phyloP scores from a whole-genome alignment of 148 eudicot species.

The Rhododendron williamsianum region DNA sequence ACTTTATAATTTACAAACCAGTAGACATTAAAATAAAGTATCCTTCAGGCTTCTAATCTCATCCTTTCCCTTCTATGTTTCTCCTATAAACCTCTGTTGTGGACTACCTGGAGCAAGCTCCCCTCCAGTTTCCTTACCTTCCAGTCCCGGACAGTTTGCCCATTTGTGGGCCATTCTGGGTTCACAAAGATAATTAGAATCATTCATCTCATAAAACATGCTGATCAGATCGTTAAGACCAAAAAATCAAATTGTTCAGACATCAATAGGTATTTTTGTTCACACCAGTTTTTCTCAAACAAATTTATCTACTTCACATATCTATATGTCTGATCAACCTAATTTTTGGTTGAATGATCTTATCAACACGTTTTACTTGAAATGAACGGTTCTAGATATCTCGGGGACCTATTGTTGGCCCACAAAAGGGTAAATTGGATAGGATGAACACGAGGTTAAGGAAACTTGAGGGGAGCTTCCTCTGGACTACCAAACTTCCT shows the following conservation, averaged over 20 bases:
- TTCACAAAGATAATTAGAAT: neutral
- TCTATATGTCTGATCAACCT: neutral
- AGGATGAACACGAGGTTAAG: neutral
- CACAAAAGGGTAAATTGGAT: neutral
- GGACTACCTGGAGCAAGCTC: neutral
- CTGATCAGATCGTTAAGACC: neutral
- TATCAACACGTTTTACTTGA: neutral
- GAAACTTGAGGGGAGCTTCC: neutral
- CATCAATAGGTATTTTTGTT: neutral
- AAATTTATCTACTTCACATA: neutral
- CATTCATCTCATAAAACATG: neutral
- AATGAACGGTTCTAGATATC: neutral
- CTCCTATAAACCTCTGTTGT: neutral
- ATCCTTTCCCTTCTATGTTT: neutral
- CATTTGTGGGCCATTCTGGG: neutral
- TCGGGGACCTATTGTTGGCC: neutral
- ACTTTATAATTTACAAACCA: neutral
- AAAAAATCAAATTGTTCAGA: neutral
- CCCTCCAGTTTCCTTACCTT: neutral
- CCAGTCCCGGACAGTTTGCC: neutral
- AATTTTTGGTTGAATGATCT: neutral
- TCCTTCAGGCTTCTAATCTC: neutral
- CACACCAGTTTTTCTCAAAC: neutral
- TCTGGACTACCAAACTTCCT: neutral
- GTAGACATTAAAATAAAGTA: neutral